Percentiles rank a stretch among this genome's conserved stretches.
phyloP scores from a whole-genome alignment of 2,329 filamentous ascomycete species.

The Juglanconis oblonga region DNA sequence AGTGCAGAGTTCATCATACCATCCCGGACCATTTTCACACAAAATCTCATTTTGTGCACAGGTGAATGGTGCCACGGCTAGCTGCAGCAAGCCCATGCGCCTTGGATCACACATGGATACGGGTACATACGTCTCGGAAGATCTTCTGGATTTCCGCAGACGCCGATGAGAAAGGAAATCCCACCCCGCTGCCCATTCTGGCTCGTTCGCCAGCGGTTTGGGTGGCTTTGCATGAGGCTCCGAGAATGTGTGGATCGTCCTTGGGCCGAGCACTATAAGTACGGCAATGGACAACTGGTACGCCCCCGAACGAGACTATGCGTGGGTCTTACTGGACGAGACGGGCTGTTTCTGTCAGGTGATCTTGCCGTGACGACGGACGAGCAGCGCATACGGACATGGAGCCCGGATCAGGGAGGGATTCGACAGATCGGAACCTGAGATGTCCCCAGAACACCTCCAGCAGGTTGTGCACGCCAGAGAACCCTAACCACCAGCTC shows the following conservation, averaged over 20 bases:
- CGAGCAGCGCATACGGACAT: neutral
- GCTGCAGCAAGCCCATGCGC: constrained; percentile 15
- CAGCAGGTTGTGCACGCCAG: neutral
- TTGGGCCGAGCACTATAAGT: neutral
- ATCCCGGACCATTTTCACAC: neutral
- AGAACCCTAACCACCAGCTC: neutral
- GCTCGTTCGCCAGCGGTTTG: neutral
- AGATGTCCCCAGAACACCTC: neutral
- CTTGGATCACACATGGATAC: constrained; percentile 9
- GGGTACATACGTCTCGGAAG: constrained; percentile 9
- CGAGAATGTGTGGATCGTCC: neutral
- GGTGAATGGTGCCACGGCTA: constrained; percentile 1
- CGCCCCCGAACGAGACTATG: too few relatives aligned
- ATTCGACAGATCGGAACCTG: neutral
- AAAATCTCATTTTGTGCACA: neutral
- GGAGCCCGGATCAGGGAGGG: neutral
- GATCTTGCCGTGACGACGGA: neutral
- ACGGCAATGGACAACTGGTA: too few relatives aligned
- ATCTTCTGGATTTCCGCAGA: neutral
- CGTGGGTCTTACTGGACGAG: too few relatives aligned
- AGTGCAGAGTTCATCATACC: neutral
- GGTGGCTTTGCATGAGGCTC: neutral
- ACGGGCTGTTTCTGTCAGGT: neutral
- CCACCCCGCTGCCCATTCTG: neutral
- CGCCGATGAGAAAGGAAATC: neutral